Conservation (phyloP, 768 basidiomycete genomes). For the Grammothele lineata region DNA sequence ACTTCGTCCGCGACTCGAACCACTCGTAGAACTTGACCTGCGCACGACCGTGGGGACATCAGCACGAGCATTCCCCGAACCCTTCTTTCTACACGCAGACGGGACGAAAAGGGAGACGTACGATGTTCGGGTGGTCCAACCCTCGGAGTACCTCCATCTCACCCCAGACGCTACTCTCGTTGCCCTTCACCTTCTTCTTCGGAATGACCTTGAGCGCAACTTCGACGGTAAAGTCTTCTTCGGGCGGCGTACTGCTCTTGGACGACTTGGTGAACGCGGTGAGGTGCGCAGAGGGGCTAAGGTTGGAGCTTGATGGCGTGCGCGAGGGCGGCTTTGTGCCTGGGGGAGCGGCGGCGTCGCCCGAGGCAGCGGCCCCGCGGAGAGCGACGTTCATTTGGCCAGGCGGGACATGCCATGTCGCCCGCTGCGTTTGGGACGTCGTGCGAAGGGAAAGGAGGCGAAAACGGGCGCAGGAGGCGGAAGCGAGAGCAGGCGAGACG, state of each 20-base stretch:
- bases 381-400: constrained; percentile 54
- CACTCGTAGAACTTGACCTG: constrained; percentile 96
- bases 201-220: constrained; percentile 89
- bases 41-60: too few relatives aligned
- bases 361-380: constrained; percentile 49
- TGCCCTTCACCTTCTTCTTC: constrained; percentile 94
- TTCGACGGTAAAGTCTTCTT: constrained; percentile 44
- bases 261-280: constrained; percentile 8
- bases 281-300: constrained; percentile 7
- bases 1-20: constrained; percentile 93
- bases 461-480: not conserved
- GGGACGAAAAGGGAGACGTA: constrained; percentile 32
- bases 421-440: constrained; percentile 39
- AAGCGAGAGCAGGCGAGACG: not conserved
- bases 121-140: constrained; percentile 88
- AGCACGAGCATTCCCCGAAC: too few relatives aligned
- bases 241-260: constrained; percentile 6
- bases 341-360: not conserved
- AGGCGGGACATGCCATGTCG: constrained; percentile 73
- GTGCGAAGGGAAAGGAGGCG: not conserved
- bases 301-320: constrained; percentile 10
- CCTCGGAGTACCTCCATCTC: constrained; percentile 94
- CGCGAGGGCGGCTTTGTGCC: constrained; percentile 8
- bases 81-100: not conserved
- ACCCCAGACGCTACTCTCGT: constrained; percentile 82